These are phyloP conservation scores for Rubia tinctorum DNA, from an alignment of 305 asterid species.

Conservation along the genomic window DNA sequence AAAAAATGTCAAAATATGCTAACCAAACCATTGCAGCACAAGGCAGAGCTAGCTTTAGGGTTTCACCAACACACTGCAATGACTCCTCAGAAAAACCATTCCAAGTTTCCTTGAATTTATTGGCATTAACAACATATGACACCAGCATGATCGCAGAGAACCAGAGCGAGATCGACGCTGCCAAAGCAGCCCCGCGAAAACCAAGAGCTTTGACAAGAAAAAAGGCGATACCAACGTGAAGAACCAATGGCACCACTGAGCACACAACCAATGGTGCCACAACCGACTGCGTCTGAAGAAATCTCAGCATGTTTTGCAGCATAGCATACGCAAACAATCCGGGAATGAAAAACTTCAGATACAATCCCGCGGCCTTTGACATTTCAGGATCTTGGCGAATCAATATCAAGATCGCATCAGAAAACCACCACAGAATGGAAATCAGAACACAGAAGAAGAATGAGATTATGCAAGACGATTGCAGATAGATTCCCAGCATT, in stretches of 20 bases:
- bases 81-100: neutral
- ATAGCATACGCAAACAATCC: slow-evolving; percentile 63
- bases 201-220: neutral
- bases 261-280: neutral
- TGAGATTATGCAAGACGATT: slow-evolving; percentile 66
- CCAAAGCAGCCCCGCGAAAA: neutral
- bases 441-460: slow-evolving; percentile 32
- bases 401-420: slow-evolving; percentile 41
- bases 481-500: slow-evolving; percentile 65
- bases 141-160: neutral
- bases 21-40: neutral
- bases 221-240: neutral
- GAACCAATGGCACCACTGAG: neutral
- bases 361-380: slow-evolving; percentile 50
- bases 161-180: neutral
- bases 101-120: neutral
- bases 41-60: neutral
- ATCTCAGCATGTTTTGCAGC: slow-evolving; percentile 61
- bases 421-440: slow-evolving; percentile 61
- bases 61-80: too few species aligned
- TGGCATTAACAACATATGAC: neutral
- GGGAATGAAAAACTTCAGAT: slow-evolving; percentile 58
- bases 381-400: slow-evolving; percentile 64
- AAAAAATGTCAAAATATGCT: neutral
- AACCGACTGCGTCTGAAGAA: slow-evolving; percentile 69